Percentiles rank a stretch among this genome's conserved stretches.
Evolutionary conservation across 495 filamentous ascomycete genomes (phyloP).

Genomic region (Baudoinia panamericana): DNA sequence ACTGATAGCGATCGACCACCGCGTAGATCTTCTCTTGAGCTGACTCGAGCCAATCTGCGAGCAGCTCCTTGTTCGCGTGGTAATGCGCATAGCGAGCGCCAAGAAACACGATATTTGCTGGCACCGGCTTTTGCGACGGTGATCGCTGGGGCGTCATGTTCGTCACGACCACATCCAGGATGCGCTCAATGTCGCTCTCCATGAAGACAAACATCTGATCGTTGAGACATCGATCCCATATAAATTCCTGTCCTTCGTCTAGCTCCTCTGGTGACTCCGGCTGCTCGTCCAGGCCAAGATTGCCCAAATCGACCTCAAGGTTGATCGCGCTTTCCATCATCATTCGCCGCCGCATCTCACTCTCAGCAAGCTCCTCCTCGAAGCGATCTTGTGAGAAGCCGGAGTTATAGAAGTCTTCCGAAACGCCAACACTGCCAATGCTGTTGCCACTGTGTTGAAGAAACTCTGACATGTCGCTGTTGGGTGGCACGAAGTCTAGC

Average conservation of each 20-base stretch:
- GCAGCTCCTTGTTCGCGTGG: slow-evolving; percentile 74
- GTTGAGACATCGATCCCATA: slow-evolving; percentile 91
- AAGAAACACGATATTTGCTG: slow-evolving; percentile 91
- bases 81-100: slow-evolving; percentile 95
- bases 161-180: slow-evolving; percentile 91
- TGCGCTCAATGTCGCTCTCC: slow-evolving; percentile 75
- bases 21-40: slow-evolving; percentile 95
- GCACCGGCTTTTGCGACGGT: slow-evolving; percentile 91
- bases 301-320: slow-evolving; percentile 90
- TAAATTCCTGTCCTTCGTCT: slow-evolving; percentile 85
- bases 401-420: slow-evolving; percentile 87
- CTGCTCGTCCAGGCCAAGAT: slow-evolving; percentile 89
- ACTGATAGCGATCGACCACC: slow-evolving; percentile 85
- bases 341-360: slow-evolving; percentile 89
- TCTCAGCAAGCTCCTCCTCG: slow-evolving; percentile 95
- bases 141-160: slow-evolving; percentile 96
- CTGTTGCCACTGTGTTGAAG: slow-evolving; percentile 85
- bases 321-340: slow-evolving; percentile 99
- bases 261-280: slow-evolving; percentile 78
- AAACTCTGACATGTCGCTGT: slow-evolving; percentile 93
- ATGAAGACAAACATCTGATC: slow-evolving; percentile 99
- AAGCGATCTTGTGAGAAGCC: slow-evolving; percentile 89
- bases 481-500: slow-evolving; percentile 84
- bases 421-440: slow-evolving; percentile 74
- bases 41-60: slow-evolving; percentile 64